phyloP scores from a whole-genome alignment of 2,329 filamentous ascomycete species.

The Cryphonectria carpinicola region DNA sequence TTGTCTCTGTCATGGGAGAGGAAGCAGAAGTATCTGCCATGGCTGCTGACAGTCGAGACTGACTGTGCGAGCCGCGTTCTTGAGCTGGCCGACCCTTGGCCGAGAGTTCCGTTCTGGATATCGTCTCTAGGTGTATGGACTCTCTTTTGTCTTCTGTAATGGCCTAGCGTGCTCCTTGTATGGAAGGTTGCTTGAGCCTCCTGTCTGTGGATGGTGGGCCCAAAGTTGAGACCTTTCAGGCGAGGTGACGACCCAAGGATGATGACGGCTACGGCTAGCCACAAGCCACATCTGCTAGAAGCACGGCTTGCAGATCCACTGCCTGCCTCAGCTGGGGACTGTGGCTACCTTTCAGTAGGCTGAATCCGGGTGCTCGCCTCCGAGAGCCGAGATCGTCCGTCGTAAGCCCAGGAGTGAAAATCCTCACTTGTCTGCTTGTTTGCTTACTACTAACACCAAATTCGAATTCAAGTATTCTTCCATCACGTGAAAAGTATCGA shows the following conservation, averaged over 20 bases:
- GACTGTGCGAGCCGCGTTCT: background rate
- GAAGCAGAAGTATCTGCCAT: slow-evolving; percentile 7
- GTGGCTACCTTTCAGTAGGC: background rate
- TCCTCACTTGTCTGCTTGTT: too few relatives aligned
- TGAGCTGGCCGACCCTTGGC: background rate
- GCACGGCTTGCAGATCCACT: background rate
- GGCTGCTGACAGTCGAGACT: background rate
- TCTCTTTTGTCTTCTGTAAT: background rate
- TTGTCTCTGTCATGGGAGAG: background rate
- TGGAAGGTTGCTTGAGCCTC: background rate
- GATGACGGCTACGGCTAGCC: background rate
- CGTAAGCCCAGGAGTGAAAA: too few relatives aligned
- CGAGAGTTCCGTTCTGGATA: background rate
- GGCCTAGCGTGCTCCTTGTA: background rate
- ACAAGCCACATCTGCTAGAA: background rate
- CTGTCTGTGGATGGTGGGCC: background rate
- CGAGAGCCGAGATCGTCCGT: background rate
- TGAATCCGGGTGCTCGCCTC: background rate
- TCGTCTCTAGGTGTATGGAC: background rate
- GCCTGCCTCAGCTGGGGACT: background rate
- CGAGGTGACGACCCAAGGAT: background rate
- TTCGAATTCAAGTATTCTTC: too few relatives aligned
- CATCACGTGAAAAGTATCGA: too few relatives aligned
- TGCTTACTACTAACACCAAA: too few relatives aligned
- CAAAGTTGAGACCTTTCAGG: background rate